Conservation (phyloP, 495 filamentous ascomycete genomes). For the Xylaria acuta region DNA sequence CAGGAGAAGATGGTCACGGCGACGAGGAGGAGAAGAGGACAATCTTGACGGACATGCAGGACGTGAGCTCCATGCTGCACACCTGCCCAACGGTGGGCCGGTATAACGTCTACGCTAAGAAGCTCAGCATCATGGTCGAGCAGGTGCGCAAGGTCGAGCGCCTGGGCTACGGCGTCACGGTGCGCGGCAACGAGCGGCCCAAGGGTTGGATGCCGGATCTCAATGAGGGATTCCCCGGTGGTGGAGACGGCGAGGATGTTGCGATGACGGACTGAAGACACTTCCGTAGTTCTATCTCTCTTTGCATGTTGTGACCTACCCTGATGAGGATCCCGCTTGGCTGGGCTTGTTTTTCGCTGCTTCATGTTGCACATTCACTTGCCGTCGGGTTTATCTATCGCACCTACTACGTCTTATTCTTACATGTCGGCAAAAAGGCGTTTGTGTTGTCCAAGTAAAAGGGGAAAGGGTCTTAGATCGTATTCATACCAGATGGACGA, state of each 20-base stretch:
- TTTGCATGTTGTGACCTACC: background rate
- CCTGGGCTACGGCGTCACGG: conserved; percentile 82
- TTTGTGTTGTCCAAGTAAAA: background rate
- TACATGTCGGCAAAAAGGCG: background rate
- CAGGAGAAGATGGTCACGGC: conserved; percentile 11
- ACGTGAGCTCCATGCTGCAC: conserved; percentile 76
- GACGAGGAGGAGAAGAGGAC: conserved; percentile 44
- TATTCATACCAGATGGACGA: background rate
- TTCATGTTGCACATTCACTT: background rate
- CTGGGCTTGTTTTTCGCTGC: background rate
- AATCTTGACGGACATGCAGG: conserved; percentile 78
- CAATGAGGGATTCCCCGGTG: conserved; percentile 43
- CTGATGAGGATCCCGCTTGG: background rate
- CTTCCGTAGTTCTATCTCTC: background rate
- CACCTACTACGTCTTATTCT: background rate
- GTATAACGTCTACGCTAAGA: conserved; percentile 64
- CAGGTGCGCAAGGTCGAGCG: conserved; percentile 95
- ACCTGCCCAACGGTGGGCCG: conserved; percentile 62
- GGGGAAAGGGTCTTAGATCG: background rate
- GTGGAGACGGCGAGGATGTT: conserved; percentile 32
- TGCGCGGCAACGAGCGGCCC: conserved; percentile 86
- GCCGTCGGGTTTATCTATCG: background rate
- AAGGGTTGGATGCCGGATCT: conserved; percentile 92
- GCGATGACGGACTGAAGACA: conserved; percentile 29
- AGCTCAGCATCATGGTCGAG: conserved; percentile 82